A percentile compares a stretch with the other conserved stretches of the same genome.
Evolutionary conservation across 2,329 filamentous ascomycete species (phyloP).

Genomic region (Pezicula radicicola): DNA sequence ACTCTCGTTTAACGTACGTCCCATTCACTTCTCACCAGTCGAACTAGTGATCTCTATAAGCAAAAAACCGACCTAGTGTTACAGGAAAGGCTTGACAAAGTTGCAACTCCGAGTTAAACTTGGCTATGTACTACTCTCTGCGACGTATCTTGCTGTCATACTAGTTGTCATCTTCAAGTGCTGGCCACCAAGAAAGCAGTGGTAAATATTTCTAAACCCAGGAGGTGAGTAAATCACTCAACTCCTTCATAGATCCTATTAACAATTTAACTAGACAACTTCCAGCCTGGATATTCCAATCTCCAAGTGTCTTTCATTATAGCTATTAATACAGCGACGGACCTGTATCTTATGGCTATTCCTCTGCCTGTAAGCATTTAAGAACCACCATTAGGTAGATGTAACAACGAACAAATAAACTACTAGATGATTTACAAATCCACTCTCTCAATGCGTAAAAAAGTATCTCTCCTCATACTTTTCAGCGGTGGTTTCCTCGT

Average conservation of each 20-base stretch:
- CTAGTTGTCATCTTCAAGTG: slow-evolving; percentile 50
- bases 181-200: slow-evolving; percentile 47
- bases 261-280: slow-evolving; percentile 34
- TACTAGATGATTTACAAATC: background rate
- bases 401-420: background rate
- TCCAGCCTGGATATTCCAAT: slow-evolving; percentile 49
- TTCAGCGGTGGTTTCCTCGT: slow-evolving; percentile 56
- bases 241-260: background rate
- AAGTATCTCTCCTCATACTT: slow-evolving; percentile 48
- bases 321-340: slow-evolving; percentile 49
- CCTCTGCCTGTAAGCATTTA: slow-evolving; percentile 45
- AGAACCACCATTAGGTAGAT: background rate
- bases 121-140: slow-evolving; percentile 44
- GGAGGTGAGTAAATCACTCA: slow-evolving; percentile 34
- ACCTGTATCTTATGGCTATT: slow-evolving; percentile 55
- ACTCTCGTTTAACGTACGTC: slow-evolving; percentile 44
- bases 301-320: slow-evolving; percentile 48
- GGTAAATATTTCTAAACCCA: slow-evolving; percentile 56
- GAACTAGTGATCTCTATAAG: background rate
- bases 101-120: slow-evolving; percentile 44
- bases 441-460: slow-evolving; percentile 34
- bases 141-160: slow-evolving; percentile 45
- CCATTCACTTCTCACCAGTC: background rate
- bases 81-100: slow-evolving; percentile 23
- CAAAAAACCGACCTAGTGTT: background rate